These are phyloP conservation scores for Boletellus sp. DNA, from an alignment of 768 basidiomycete species.

Conservation along the genomic window DNA sequence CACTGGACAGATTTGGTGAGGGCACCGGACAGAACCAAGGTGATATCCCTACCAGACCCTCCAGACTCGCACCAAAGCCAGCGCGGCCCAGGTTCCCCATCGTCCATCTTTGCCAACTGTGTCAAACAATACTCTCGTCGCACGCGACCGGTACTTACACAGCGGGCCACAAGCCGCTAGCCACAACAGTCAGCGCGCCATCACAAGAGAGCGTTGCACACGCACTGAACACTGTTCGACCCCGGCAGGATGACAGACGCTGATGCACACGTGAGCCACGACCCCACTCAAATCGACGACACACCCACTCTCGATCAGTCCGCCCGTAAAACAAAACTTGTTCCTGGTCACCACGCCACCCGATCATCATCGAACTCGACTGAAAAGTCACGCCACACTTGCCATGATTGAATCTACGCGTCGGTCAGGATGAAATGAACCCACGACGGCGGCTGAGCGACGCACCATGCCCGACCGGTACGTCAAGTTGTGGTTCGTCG, in stretches of 20 bases:
- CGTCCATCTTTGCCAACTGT: slow-evolving; percentile 37
- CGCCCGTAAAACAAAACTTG: slow-evolving; percentile 81
- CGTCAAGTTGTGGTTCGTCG: slow-evolving; percentile 44
- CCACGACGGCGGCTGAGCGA: not conserved
- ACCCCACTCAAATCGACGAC: not conserved
- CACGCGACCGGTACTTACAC: slow-evolving; percentile 26
- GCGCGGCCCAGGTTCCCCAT: slow-evolving; percentile 53
- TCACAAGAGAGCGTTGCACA: not conserved
- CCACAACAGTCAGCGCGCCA: slow-evolving; percentile 5
- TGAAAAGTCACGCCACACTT: not conserved
- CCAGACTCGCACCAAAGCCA: slow-evolving; percentile 53
- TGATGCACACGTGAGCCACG: slow-evolving; percentile 14
- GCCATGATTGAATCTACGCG: slow-evolving; percentile 32
- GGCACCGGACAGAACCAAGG: not conserved
- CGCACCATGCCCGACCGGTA: slow-evolving; percentile 42
- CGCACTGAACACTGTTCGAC: slow-evolving; percentile 35
- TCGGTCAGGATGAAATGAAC: slow-evolving; percentile 24
- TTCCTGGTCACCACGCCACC: slow-evolving; percentile 35
- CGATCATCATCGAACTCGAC: not conserved
- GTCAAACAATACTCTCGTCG: slow-evolving; percentile 6
- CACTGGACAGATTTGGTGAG: slow-evolving; percentile 33
- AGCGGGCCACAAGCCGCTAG: slow-evolving; percentile 48
- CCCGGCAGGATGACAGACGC: slow-evolving; percentile 42
- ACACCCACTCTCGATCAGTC: slow-evolving; percentile 51
- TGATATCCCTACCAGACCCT: slow-evolving; percentile 54